These are phyloP conservation scores for Neurospora sp. DNA, from an alignment of 495 filamentous ascomycete genomes.

Conservation along the genomic window DNA sequence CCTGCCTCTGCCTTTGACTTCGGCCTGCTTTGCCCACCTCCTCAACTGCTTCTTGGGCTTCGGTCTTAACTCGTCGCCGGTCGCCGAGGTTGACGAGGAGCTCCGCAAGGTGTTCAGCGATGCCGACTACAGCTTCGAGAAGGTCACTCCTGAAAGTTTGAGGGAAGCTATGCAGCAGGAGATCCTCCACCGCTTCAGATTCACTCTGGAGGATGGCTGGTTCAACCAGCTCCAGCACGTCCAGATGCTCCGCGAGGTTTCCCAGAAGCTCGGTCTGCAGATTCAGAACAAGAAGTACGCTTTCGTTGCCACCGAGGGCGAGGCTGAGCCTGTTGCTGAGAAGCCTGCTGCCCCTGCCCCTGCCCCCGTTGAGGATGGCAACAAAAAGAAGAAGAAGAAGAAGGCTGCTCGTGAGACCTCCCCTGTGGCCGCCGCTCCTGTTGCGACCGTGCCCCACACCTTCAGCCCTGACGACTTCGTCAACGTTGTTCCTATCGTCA, in stretches of 20 bases:
- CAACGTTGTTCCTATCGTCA: constrained; percentile 86
- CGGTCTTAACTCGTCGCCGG: constrained; percentile 64
- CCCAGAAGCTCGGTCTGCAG: constrained; percentile 87
- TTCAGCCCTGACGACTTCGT: constrained; percentile 79
- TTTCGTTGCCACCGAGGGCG: constrained; percentile 41
- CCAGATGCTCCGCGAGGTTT: constrained; percentile 81
- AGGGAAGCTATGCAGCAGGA: constrained; percentile 61
- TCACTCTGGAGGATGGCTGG: constrained; percentile 61
- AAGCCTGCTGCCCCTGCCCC: constrained; percentile 17
- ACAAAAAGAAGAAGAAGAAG: constrained; percentile 60
- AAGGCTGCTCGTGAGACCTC: constrained; percentile 50
- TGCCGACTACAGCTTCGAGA: constrained; percentile 71
- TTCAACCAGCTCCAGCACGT: constrained; percentile 53
- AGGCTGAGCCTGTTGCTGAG: constrained; percentile 15
- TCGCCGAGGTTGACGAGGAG: constrained; percentile 63
- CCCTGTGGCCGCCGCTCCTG: constrained; percentile 43
- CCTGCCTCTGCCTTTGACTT: constrained; percentile 66
- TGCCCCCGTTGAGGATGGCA: constrained; percentile 16
- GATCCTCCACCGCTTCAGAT: constrained; percentile 62
- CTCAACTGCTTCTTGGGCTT: constrained; percentile 88
- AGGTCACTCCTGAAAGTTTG: constrained; percentile 62
- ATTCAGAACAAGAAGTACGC: constrained; percentile 70
- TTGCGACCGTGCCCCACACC: constrained; percentile 41
- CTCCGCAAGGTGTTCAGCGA: constrained; percentile 68
- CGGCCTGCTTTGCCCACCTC: constrained; percentile 72